Conservation (phyloP, 2,329 filamentous ascomycete genomes). For the Huntiella savannae region DNA sequence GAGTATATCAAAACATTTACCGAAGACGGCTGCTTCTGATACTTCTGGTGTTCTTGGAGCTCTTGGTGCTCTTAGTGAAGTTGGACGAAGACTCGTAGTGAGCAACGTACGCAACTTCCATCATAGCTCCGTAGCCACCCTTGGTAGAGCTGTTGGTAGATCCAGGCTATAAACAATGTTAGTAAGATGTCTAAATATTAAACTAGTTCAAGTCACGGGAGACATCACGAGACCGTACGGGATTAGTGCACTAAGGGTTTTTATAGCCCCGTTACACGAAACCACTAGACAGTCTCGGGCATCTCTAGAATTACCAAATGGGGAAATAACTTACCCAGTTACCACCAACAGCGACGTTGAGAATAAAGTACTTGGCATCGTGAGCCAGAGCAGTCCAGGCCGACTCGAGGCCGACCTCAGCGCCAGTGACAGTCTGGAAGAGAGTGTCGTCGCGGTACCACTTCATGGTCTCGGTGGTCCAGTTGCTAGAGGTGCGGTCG, state of each 20-base stretch:
- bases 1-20: no score
- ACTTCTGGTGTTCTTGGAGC: no score
- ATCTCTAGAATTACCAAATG: no score
- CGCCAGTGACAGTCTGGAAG: constrained; percentile 26
- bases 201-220: neutral
- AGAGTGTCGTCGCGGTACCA: constrained; percentile 29
- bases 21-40: no score
- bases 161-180: constrained; percentile 23
- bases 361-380: constrained; percentile 30
- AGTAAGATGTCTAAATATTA: constrained; percentile 3
- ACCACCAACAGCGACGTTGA: constrained; percentile 38
- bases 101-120: constrained; percentile 15
- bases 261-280: no score
- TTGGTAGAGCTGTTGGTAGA: constrained; percentile 26
- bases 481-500: constrained; percentile 27
- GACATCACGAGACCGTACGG: neutral
- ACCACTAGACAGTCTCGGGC: no score
- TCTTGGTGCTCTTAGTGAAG: neutral
- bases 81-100: constrained; percentile 12
- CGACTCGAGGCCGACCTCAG: constrained; percentile 23
- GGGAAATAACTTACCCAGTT: constrained; percentile 24
- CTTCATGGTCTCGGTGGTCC: constrained; percentile 28
- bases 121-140: constrained; percentile 20
- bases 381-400: constrained; percentile 33
- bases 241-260: no score